phyloP scores from a whole-genome alignment of 202 grass and related monocot species.

The Panicum hallii region DNA sequence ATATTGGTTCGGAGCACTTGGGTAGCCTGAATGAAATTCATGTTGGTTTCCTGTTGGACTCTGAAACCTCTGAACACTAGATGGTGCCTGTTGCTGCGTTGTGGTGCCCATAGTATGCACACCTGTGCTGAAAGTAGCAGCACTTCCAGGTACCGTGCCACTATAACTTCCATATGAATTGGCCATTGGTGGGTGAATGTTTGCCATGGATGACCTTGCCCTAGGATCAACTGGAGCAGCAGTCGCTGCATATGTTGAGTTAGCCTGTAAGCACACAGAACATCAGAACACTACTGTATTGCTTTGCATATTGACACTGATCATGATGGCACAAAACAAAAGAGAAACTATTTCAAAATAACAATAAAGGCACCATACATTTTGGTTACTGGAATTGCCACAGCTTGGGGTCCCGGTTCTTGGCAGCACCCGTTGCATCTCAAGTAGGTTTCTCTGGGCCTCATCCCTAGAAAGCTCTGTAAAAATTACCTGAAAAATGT shows the following conservation, averaged over 20 bases:
- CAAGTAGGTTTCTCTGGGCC: constrained; percentile 55
- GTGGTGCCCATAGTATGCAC: constrained; percentile 5
- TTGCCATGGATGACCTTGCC: constrained; percentile 24
- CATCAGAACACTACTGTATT: constrained; percentile 3
- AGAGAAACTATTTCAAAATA: background rate
- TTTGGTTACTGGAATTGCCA: constrained; percentile 45
- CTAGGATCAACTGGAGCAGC: constrained; percentile 16
- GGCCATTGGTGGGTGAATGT: constrained; percentile 26
- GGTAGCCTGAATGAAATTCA: constrained; percentile 32
- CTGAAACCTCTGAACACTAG: constrained; percentile 33
- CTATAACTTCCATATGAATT: constrained; percentile 22
- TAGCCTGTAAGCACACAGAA: constrained; percentile 47
- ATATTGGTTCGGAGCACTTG: constrained; percentile 31
- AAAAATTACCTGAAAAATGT: constrained; percentile 59
- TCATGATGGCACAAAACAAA: constrained; percentile 12
- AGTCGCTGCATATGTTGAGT: constrained; percentile 29
- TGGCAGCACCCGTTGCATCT: constrained; percentile 50
- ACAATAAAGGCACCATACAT: constrained; percentile 37
- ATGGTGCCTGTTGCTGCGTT: constrained; percentile 10
- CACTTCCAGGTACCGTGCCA: background rate
- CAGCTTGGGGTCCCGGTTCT: constrained; percentile 33
- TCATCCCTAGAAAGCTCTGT: constrained; percentile 67
- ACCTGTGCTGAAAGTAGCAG: constrained; percentile 26
- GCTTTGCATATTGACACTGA: background rate
- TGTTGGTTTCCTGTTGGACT: constrained; percentile 26